Percentiles rank a stretch among this genome's conserved stretches.
Conservation (phyloP, 208 protist species). For the Crithidia thermophila region DNA sequence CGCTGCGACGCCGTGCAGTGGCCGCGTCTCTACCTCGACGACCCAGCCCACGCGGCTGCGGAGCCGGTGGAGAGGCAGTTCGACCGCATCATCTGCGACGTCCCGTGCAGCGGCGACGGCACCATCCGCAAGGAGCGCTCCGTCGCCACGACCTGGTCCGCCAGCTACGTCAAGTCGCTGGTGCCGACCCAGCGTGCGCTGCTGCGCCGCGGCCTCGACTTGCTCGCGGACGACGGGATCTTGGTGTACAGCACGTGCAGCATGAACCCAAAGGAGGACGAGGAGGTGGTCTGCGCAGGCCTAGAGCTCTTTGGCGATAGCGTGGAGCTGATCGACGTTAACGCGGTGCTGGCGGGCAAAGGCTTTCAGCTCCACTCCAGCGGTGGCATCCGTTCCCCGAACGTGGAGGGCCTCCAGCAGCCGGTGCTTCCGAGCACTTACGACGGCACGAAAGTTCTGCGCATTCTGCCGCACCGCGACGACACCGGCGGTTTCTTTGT, state of each 20-base stretch:
- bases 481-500: conserved; percentile 93
- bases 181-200: conserved; percentile 91
- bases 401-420: conserved; percentile 52
- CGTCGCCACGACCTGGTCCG: conserved; percentile 84
- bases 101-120: conserved; percentile 96
- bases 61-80: conserved; percentile 62
- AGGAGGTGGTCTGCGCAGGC: conserved; percentile 93
- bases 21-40: conserved; percentile 71
- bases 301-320: conserved; percentile 77
- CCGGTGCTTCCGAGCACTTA: conserved; percentile 50
- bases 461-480: conserved; percentile 86
- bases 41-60: conserved; percentile 7
- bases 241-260: conserved; percentile 98
- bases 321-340: conserved; percentile 89
- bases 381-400: conserved; percentile 58
- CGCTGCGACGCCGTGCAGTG: conserved; percentile 90
- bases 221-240: conserved; percentile 77
- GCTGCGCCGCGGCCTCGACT: conserved; percentile 84
- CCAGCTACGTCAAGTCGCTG: conserved; percentile 83
- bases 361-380: conserved; percentile 60
- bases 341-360: conserved; percentile 47
- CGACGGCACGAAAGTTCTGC: conserved; percentile 77
- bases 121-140: conserved; percentile 93
- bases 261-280: conserved; percentile 96
- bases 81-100: conserved; percentile 95